Evolutionary conservation across 202 grass and related monocot genomes (phyloP).

Genomic region (Zoysia matrella): DNA sequence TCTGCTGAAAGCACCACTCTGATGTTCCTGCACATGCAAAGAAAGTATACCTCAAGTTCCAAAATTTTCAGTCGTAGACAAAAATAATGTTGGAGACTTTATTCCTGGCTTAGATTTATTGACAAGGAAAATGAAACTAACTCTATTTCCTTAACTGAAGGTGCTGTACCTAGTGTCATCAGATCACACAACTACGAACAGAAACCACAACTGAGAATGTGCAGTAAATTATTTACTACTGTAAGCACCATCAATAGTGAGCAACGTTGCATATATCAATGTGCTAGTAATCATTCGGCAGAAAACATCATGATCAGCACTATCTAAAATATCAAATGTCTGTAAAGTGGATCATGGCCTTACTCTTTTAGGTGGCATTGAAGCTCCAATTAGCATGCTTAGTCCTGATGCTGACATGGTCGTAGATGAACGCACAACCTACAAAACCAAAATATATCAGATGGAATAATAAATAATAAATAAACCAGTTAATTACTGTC

Average conservation of each 20-base stretch:
- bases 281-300: slow-evolving; percentile 9
- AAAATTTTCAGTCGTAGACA: not conserved
- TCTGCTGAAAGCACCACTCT: slow-evolving; percentile 34
- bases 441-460: slow-evolving; percentile 48
- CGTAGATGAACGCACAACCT: slow-evolving; percentile 54
- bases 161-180: not conserved
- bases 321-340: not conserved
- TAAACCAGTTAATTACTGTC: not conserved
- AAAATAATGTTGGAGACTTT: not conserved
- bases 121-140: not conserved
- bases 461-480: not conserved
- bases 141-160: not conserved
- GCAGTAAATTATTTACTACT: slow-evolving; percentile 19
- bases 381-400: slow-evolving; percentile 51
- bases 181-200: not conserved
- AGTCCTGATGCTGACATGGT: slow-evolving; percentile 67
- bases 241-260: not conserved
- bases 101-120: not conserved
- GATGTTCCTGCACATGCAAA: slow-evolving; percentile 29
- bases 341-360: slow-evolving; percentile 18
- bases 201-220: not conserved
- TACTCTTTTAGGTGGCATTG: slow-evolving; percentile 49
- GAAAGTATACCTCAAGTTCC: not conserved
- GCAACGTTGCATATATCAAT: slow-evolving; percentile 9
- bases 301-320: slow-evolving; percentile 13